Evolutionary conservation across 148 eudicot species (phyloP).

Genomic region (Fallopia convolvulus): DNA sequence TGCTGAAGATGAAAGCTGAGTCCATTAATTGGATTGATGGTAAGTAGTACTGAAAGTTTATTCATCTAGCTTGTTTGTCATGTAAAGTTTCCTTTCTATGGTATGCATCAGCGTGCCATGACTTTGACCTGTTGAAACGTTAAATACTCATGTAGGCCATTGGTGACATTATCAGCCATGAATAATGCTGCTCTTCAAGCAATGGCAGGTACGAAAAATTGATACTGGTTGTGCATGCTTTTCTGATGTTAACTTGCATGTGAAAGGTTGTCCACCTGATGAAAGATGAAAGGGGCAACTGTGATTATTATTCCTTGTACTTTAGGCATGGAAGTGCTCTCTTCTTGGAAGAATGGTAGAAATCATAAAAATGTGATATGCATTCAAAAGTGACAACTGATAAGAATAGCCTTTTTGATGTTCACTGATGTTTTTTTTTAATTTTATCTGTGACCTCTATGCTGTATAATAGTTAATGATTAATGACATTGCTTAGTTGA

Average conservation of each 20-base stretch:
- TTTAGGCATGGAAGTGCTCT: neutral
- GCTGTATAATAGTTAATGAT: too few relatives aligned
- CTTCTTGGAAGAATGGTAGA: neutral
- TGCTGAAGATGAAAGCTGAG: slow-evolving; percentile 28
- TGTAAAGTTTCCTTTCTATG: neutral
- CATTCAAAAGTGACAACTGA: neutral
- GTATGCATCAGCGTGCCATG: neutral
- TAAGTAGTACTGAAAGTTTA: neutral
- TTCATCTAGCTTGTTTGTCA: neutral
- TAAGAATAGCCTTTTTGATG: neutral
- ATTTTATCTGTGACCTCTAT: too few relatives aligned
- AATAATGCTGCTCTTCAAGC: neutral
- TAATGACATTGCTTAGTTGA: too few relatives aligned
- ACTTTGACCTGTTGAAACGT: neutral
- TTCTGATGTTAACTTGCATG: neutral
- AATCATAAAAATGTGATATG: neutral
- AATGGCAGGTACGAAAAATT: neutral
- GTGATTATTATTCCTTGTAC: neutral
- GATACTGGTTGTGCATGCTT: neutral
- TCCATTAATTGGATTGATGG: neutral
- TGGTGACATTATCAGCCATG: neutral
- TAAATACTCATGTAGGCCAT: neutral
- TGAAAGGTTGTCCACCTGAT: neutral
- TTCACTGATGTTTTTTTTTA: neutral
- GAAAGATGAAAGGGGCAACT: neutral